Evolutionary conservation across 805 yeast species (phyloP).

Genomic region (Candida ascalaphidarum): DNA sequence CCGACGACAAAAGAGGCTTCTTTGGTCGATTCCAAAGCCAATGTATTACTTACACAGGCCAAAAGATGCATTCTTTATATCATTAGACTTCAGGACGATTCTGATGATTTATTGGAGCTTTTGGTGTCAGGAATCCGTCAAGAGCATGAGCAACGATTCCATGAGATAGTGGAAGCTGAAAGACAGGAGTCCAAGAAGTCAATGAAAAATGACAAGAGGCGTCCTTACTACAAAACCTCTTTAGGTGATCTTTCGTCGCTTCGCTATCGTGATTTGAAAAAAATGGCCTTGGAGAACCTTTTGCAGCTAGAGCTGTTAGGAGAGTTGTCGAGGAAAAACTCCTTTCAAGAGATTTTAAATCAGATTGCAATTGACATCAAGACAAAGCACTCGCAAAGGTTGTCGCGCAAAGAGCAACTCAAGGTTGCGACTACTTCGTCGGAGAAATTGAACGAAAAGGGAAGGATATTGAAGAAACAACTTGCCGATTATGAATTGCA

Average conservation of each 20-base stretch:
- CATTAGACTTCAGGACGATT: conserved; percentile 70
- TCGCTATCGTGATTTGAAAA: conserved; percentile 70
- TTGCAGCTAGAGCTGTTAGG: conserved; percentile 69
- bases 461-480: conserved; percentile 35
- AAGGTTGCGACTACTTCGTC: conserved; percentile 33
- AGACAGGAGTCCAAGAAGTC: conserved; percentile 15
- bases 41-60: conserved; percentile 60
- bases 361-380: conserved; percentile 77
- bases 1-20: conserved; percentile 39
- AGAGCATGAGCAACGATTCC: conserved; percentile 61
- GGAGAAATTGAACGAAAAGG: conserved; percentile 36
- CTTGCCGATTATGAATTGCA: conserved; percentile 39
- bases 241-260: conserved; percentile 41
- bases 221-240: conserved; percentile 36
- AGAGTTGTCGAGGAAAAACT: conserved; percentile 53
- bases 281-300: conserved; percentile 62
- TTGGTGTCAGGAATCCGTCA: conserved; percentile 59
- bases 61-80: conserved; percentile 78
- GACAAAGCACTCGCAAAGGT: conserved; percentile 37
- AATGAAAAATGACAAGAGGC: conserved; percentile 32
- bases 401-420: conserved; percentile 31
- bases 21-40: conserved; percentile 46
- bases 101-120: conserved; percentile 53
- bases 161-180: conserved; percentile 44
- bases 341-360: conserved; percentile 72